Evolutionary conservation across 768 basidiomycete species (phyloP).

Genomic region (Auriscalpium orientale): DNA sequence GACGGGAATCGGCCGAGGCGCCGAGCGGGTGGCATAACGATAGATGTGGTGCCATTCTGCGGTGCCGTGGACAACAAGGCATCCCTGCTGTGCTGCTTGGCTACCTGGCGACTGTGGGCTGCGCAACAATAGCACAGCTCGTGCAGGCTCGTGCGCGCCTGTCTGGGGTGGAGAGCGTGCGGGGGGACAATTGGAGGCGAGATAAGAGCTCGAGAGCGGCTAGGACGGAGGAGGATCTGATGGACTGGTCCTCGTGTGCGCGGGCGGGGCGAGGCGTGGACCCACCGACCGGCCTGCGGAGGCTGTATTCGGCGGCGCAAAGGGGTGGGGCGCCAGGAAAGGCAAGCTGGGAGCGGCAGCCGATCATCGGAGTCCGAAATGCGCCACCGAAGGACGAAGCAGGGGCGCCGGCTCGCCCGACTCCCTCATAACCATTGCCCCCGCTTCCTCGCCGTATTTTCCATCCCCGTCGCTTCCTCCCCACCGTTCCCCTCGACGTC

Average conservation of each 20-base stretch:
- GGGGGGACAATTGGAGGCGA: background rate
- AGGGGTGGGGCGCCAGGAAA: background rate
- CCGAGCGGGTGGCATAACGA: background rate
- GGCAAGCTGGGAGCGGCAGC: background rate
- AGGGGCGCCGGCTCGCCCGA: background rate
- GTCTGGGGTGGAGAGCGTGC: background rate
- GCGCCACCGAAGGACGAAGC: background rate
- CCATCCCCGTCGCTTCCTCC: background rate
- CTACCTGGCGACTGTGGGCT: background rate
- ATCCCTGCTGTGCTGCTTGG: background rate
- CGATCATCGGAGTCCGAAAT: background rate
- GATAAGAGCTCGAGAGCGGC: too few relatives aligned
- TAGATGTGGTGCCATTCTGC: background rate
- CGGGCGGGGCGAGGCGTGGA: background rate
- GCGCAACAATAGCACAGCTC: background rate
- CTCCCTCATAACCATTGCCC: background rate
- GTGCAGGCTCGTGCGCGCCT: background rate
- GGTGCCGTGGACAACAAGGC: background rate
- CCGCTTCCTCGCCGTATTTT: slow-evolving; percentile 2
- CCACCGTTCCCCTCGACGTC: background rate
- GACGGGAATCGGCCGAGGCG: background rate
- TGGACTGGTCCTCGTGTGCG: too few relatives aligned
- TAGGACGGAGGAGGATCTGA: too few relatives aligned
- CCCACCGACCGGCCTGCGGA: background rate
- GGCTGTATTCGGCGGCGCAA: background rate